These are phyloP conservation scores for Aspergillus bridgeri DNA, from an alignment of 495 filamentous ascomycete genomes.

Conservation along the genomic window DNA sequence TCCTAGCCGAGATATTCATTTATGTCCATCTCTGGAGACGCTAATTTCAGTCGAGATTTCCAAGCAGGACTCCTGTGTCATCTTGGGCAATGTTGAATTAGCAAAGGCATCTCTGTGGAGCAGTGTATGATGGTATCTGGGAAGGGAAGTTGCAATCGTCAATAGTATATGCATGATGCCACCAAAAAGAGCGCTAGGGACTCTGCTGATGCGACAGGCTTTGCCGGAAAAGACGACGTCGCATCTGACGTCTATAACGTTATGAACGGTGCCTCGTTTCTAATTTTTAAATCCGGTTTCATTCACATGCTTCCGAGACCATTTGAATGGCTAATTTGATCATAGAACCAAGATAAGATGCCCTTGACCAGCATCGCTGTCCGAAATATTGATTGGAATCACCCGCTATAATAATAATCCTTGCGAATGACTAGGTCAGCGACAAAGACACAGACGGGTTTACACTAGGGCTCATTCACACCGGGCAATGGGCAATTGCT, in stretches of 20 bases:
- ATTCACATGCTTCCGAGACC: background rate
- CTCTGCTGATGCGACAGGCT: background rate
- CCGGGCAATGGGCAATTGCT: background rate
- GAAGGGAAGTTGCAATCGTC: background rate
- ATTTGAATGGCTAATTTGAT: background rate
- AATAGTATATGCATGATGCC: background rate
- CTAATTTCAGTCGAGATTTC: background rate
- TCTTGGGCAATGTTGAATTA: background rate
- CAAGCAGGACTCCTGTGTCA: background rate
- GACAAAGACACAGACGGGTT: background rate
- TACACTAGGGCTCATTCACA: background rate
- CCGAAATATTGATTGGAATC: background rate
- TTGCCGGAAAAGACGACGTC: background rate
- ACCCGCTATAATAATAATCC: background rate
- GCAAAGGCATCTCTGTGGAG: background rate
- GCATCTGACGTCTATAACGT: background rate
- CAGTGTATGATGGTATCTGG: background rate
- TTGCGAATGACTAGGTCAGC: background rate
- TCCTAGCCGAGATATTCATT: slow-evolving; percentile 4
- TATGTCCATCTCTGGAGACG: background rate
- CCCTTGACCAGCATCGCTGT: background rate
- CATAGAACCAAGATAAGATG: background rate
- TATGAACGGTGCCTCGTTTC: background rate
- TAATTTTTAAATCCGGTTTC: background rate
- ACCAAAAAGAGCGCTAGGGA: background rate